Base-by-base conservation (phyloP, 164 flowering plant genomes). In the Macadamia tetraphylla region DNA sequence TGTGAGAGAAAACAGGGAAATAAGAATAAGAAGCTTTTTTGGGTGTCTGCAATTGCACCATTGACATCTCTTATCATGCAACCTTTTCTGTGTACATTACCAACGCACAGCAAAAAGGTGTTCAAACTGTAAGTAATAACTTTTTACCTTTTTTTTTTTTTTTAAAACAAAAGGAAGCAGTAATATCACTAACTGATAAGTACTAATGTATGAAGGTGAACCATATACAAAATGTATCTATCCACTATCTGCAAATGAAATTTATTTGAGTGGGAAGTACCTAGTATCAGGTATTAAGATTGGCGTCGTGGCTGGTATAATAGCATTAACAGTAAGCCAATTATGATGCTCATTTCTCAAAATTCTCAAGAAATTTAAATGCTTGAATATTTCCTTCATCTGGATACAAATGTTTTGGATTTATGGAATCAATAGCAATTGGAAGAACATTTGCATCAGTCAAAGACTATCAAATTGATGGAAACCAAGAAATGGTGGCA, bases 401-500 rank as follows among this genome's bases (percentile, higher is more conserved):
- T 44, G 12, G 29, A 42, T 17, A 31, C n/a, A 59, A 29, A 29
- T 18, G 12, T 30, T 59, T 68, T 62, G 53, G 48, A 65, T 68
- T 59, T 71, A 44, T 85, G 98, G 98, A 93, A 86, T 95, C 97
- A 55, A 65, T 76, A 64, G 95, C 97, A 12, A 89, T 93, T 56
- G 97, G 92, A 70, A 85, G 97, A 79, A 90, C 95, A 58, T 90
- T 93, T 83, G 97, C 98, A 70, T 60, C 87, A 53, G 81, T 83
- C 88, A 90, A 91, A 69, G 97, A 87, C 73, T 93, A 93, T 68
- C 86, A 82, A 61, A 10, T 93, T 29, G 97, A 93, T 72, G 98
- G 95, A 60, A 93, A 93, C 87, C 89, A 88, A 82, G 98, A 93
- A 83, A 93, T 93, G 98, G 85, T 90, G 31, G 98, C 97, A 23